These are phyloP conservation scores for Acephala macrosclerotiorum DNA, from an alignment of 2,329 filamentous ascomycete species.

Conservation along the genomic window DNA sequence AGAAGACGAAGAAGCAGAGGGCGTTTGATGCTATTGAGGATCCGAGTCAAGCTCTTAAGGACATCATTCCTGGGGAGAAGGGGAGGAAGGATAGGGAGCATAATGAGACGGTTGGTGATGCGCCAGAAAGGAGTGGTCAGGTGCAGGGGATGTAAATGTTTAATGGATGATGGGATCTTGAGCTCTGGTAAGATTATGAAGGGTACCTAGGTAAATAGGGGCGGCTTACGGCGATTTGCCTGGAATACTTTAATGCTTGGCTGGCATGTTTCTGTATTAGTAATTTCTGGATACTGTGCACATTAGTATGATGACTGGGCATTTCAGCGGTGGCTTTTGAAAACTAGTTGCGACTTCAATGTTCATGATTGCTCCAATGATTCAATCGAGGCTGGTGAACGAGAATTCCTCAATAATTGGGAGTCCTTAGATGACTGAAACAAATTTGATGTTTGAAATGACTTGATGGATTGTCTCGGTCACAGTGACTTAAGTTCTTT, in stretches of 20 bases:
- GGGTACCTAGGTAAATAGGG: neutral
- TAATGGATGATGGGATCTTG: neutral
- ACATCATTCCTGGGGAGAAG: conserved; percentile 36
- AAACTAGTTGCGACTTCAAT: neutral
- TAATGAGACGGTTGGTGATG: conserved; percentile 33
- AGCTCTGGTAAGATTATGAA: neutral
- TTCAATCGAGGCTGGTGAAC: neutral
- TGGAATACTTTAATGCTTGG: neutral
- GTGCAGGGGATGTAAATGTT: neutral
- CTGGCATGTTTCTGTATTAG: neutral
- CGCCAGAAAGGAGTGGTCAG: conserved; percentile 11
- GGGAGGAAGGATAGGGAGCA: conserved; percentile 32
- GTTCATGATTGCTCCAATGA: neutral
- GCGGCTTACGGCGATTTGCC: neutral
- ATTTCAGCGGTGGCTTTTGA: neutral
- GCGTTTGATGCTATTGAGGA: conserved; percentile 54
- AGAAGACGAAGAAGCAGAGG: conserved; percentile 60
- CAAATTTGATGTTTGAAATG: neutral
- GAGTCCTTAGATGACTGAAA: neutral
- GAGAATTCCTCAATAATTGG: neutral
- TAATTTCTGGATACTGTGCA: neutral
- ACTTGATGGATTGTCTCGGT: neutral
- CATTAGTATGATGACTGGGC: neutral
- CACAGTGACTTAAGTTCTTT: neutral
- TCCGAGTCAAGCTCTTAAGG: conserved; percentile 34